Evolutionary conservation across 176 grass and related monocot species (phyloP).

Genomic region (Carex cristatella): DNA sequence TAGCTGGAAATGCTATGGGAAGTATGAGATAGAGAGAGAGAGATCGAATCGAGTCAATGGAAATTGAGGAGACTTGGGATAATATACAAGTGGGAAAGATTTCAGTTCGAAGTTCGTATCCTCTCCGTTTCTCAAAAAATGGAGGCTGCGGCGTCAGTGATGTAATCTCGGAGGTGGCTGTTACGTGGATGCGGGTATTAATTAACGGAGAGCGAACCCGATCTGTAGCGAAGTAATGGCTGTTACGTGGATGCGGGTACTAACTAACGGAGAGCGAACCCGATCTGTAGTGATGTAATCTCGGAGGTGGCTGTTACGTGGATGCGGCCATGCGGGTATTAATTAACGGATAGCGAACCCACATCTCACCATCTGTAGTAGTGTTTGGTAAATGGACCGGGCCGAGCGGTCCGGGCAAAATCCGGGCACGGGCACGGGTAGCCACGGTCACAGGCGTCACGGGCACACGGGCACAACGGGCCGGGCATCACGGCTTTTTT

Average conservation of each 20-base stretch:
- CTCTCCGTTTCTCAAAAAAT: background rate
- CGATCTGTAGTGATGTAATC: background rate
- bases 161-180: background rate
- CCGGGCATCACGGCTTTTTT: no score
- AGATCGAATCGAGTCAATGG: background rate
- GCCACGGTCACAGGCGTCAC: no score
- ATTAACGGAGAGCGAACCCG: background rate
- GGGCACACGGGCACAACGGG: no score
- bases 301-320: background rate
- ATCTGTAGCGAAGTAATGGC: background rate
- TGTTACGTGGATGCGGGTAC: no score
- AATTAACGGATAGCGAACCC: no score
- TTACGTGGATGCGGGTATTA: background rate
- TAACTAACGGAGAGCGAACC: no score
- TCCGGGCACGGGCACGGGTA: no score
- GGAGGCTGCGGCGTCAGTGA: background rate
- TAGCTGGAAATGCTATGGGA: background rate
- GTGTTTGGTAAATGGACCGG: no score
- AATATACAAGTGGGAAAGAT: background rate
- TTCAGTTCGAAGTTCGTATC: background rate
- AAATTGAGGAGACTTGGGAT: background rate
- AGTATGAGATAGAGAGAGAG: constrained; percentile 22
- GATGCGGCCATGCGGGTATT: no score
- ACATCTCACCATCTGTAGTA: no score
- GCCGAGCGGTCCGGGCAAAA: no score